These are phyloP conservation scores for Ilyonectria mors-panacis DNA, from an alignment of 2,329 filamentous ascomycete genomes.

Conservation along the genomic window DNA sequence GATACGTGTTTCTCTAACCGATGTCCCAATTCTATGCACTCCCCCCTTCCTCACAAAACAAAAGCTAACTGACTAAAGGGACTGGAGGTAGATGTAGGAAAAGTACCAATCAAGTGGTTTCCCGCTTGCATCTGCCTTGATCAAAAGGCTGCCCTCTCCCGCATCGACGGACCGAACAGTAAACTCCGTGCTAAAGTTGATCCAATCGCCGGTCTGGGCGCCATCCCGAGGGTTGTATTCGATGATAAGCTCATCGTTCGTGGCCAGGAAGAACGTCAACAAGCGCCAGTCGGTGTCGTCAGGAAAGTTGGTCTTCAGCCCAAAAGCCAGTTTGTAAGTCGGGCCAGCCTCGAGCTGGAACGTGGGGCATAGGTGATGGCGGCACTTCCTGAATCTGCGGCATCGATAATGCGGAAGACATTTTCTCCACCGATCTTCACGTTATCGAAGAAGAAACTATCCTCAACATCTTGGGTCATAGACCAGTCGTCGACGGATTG, in stretches of 20 bases:
- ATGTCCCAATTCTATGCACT: no score
- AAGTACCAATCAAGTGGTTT: constrained; percentile 9
- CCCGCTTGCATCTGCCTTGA: background rate
- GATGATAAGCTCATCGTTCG: constrained; percentile 5
- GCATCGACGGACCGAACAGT: background rate
- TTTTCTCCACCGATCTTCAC: background rate
- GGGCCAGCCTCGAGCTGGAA: constrained; percentile 7
- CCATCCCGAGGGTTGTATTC: constrained; percentile 3
- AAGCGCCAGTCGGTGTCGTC: background rate
- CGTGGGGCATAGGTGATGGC: background rate
- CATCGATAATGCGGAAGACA: constrained; percentile 1
- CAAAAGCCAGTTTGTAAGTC: constrained; percentile 6
- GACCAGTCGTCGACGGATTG: constrained; percentile 8
- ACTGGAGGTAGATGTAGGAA: constrained; percentile 8
- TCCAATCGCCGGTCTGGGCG: background rate
- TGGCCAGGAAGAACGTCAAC: constrained; percentile 2
- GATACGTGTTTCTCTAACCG: no score
- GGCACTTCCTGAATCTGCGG: background rate
- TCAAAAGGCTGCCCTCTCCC: background rate
- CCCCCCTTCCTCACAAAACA: no score
- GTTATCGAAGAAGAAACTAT: constrained; percentile 3
- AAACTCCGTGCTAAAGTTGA: background rate
- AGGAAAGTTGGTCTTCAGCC: constrained; percentile 1
- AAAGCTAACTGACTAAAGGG: background rate
- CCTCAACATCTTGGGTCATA: background rate